Evolutionary conservation across 257 asterid genomes (phyloP), one percentile per base, ranked within the genome.

Genomic region (Solanum ossicruentum): DNA sequence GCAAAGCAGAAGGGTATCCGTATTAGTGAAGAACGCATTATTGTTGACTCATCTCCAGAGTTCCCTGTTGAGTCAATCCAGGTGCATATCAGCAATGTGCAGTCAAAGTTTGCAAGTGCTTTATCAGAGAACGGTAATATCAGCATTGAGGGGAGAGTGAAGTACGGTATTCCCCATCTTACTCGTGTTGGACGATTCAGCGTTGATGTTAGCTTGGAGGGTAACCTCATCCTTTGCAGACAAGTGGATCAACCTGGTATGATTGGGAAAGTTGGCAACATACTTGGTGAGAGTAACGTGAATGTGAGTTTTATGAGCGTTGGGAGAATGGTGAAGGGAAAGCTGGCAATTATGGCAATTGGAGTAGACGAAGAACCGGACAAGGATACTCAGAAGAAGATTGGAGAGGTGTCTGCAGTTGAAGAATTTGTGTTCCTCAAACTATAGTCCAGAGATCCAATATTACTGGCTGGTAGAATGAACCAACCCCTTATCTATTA

Each of bases 211-310:
- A 95, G 99, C 83, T 86, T 96, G 86, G 99, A 95, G 77, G 98
- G 98, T 23, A 96, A 89, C 85, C 91, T 96, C 61, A 92, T 96
- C 60, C 92, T 96, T 2, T 96, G 98, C 88, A 92, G 94, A 51
- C 99, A 96, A 88, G 97, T 93, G 12, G 99, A 96, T 81, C 99
- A 93, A 72, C 99, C 99, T 1, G 99, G 98, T n/a, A 95, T 96
- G 99, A 96, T 96, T 10, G 99, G 99, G 16, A 85, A 47, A 41
- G 97, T 96, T 12, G 99, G 99, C 17, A 93, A 87, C 85, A 92
- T 96, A 84, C 99, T 96, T 10, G 98, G 92, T 10, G 95, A 89
- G 88, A 83, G 85, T 26, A 96, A 96, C 28, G 98, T 96, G 88
- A 96, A 96, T 32, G 98, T 96, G 87, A 95, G 96, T 90, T 96